Percentiles rank a stretch among this genome's conserved stretches.
Conservation (phyloP, 2,329 filamentous ascomycete species). For the Fusarium lyarnte region DNA sequence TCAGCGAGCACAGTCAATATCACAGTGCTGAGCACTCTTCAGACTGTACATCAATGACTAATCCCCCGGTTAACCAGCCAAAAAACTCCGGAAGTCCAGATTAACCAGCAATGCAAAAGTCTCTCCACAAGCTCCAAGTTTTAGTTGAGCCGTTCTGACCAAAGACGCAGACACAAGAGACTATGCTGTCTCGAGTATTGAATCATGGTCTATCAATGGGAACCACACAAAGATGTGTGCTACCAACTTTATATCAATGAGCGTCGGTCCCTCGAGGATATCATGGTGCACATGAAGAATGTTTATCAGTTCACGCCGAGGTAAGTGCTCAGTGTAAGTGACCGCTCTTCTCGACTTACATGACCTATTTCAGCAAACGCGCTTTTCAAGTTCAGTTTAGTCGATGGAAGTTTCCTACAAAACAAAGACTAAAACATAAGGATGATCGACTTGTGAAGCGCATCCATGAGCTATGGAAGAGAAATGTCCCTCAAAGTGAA, state of each 20-base stretch:
- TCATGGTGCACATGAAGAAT: conserved; percentile 75
- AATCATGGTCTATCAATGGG: conserved; percentile 60
- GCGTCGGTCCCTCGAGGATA: conserved; percentile 75
- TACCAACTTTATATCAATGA: conserved; percentile 79
- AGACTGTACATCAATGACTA: conserved; percentile 1
- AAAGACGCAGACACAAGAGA: conserved; percentile 38
- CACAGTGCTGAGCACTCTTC: not conserved
- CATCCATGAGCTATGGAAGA: conserved; percentile 81
- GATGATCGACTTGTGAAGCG: conserved; percentile 73
- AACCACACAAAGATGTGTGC: conserved; percentile 54
- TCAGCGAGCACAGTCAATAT: not conserved
- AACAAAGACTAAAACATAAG: conserved; percentile 77
- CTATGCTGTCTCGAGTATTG: conserved; percentile 19
- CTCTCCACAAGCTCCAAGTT: conserved; percentile 36
- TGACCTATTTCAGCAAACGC: conserved; percentile 66
- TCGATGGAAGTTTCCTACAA: conserved; percentile 81
- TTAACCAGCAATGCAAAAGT: conserved; percentile 44
- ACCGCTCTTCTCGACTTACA: conserved; percentile 14
- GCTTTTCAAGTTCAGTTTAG: conserved; percentile 81
- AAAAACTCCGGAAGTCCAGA: conserved; percentile 35
- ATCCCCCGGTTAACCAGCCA: conserved; percentile 1
- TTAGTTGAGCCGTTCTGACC: conserved; percentile 35
- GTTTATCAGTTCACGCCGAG: conserved; percentile 75
- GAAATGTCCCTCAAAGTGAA: conserved; percentile 75
- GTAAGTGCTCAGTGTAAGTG: conserved; percentile 16